These are phyloP conservation scores for Apiospora marii DNA, from an alignment of 2,329 filamentous ascomycete genomes.

Conservation along the genomic window DNA sequence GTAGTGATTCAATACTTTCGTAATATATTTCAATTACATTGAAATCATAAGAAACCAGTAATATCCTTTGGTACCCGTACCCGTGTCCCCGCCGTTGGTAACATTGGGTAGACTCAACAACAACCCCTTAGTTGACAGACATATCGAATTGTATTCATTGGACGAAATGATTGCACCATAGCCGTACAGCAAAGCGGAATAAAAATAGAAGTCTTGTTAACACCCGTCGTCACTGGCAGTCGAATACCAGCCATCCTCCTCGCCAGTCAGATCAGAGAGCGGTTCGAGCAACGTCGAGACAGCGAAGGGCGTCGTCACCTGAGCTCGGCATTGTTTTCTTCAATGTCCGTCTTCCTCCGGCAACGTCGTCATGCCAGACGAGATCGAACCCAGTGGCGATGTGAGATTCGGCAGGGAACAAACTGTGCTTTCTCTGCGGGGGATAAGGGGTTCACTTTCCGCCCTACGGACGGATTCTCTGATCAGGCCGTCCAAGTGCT, in stretches of 20 bases:
- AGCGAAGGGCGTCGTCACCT: neutral
- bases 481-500: conserved; percentile 25
- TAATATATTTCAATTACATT: too few species aligned
- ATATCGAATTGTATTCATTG: neutral
- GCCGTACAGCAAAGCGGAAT: neutral
- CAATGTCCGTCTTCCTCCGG: neutral
- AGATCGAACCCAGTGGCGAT: conserved; percentile 14
- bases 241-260: neutral
- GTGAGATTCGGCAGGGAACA: conserved; percentile 26
- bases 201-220: conserved; percentile 20
- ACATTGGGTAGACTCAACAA: neutral
- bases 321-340: neutral
- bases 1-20: too few species aligned
- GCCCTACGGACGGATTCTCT: neutral
- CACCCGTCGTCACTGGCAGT: neutral
- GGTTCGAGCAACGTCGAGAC: neutral
- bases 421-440: conserved; percentile 32
- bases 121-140: neutral
- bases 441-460: too few species aligned
- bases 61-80: too few species aligned
- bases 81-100: too few species aligned
- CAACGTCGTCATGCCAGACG: neutral
- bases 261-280: neutral
- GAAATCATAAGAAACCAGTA: neutral
- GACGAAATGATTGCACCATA: conserved; percentile 23